Percentiles rank a stretch among this genome's conserved stretches.
phyloP scores from a whole-genome alignment of 2,329 filamentous ascomycete species.

The Fusarium zealandicum region DNA sequence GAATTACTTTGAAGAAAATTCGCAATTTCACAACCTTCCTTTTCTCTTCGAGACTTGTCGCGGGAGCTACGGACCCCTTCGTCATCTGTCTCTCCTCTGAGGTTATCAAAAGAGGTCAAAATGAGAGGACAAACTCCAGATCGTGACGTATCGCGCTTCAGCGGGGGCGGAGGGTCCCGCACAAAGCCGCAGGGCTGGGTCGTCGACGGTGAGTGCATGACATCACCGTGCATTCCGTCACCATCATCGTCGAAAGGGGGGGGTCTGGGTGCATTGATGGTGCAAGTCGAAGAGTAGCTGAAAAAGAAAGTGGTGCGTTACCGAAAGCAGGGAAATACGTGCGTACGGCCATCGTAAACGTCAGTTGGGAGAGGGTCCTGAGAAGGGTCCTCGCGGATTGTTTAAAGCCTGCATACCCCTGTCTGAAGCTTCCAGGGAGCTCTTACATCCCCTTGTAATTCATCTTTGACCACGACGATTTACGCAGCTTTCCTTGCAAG shows the following conservation, averaged over 20 bases:
- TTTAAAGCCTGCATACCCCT: slow-evolving; percentile 39
- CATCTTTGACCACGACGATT: slow-evolving; percentile 17
- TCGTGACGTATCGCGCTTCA: slow-evolving; percentile 25
- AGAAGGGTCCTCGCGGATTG: slow-evolving; percentile 15
- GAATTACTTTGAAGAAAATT: background rate
- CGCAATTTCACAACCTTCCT: background rate
- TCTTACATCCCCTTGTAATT: slow-evolving; percentile 27
- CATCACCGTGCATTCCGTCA: slow-evolving; percentile 47
- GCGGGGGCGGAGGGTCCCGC: slow-evolving; percentile 33
- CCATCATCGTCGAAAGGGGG: slow-evolving; percentile 23
- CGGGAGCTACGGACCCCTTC: slow-evolving; percentile 31
- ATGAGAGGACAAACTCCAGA: background rate
- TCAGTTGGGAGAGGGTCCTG: slow-evolving; percentile 23
- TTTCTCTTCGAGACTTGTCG: background rate
- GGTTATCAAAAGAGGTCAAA: too few relatives aligned
- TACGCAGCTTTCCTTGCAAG: slow-evolving; percentile 14
- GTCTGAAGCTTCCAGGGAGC: slow-evolving; percentile 15
- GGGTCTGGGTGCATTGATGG: slow-evolving; percentile 15
- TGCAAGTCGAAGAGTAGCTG: slow-evolving; percentile 23
- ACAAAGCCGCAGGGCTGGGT: slow-evolving; percentile 21
- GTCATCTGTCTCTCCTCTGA: background rate
- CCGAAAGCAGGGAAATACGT: slow-evolving; percentile 36
- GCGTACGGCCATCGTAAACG: slow-evolving; percentile 37
- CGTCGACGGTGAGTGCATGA: slow-evolving; percentile 38
- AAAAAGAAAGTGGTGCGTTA: slow-evolving; percentile 5